Evolutionary conservation across 2,329 filamentous ascomycete genomes (phyloP).

Genomic region (Ophiobolus disseminans): DNA sequence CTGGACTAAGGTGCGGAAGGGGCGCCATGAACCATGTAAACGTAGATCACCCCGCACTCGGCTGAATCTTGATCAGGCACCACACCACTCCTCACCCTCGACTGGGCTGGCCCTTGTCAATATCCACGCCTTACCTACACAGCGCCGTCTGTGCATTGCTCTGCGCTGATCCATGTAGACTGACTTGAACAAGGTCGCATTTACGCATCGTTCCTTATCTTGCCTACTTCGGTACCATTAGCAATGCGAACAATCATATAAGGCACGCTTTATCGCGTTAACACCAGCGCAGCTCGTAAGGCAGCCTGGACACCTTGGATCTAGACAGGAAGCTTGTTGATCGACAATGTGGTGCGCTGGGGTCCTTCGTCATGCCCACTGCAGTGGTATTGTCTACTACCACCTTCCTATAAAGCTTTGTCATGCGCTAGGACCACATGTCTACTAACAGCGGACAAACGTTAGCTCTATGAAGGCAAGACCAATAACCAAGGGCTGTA

Average conservation of each 20-base stretch:
- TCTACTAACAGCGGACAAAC: too few species aligned
- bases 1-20: slow-evolving; percentile 18
- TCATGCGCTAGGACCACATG: slow-evolving; percentile 16
- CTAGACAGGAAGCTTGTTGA: slow-evolving; percentile 10
- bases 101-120: too few species aligned
- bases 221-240: too few species aligned
- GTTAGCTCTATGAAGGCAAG: too few species aligned
- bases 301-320: too few species aligned
- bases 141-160: not conserved
- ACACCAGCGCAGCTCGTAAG: too few species aligned
- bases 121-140: not conserved
- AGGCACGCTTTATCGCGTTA: not conserved
- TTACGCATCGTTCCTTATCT: too few species aligned
- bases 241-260: not conserved
- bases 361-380: too few species aligned
- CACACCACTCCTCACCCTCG: too few species aligned
- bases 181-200: too few species aligned
- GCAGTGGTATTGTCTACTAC: not conserved
- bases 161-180: too few species aligned
- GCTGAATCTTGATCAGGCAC: not conserved
- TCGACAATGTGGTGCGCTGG: slow-evolving; percentile 10
- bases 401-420: slow-evolving; percentile 5
- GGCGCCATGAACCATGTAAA: slow-evolving; percentile 13
- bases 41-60: slow-evolving; percentile 14
- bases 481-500: too few species aligned